phyloP scores from a whole-genome alignment of 441 rosid species.

The Aquilaria agallochum region DNA sequence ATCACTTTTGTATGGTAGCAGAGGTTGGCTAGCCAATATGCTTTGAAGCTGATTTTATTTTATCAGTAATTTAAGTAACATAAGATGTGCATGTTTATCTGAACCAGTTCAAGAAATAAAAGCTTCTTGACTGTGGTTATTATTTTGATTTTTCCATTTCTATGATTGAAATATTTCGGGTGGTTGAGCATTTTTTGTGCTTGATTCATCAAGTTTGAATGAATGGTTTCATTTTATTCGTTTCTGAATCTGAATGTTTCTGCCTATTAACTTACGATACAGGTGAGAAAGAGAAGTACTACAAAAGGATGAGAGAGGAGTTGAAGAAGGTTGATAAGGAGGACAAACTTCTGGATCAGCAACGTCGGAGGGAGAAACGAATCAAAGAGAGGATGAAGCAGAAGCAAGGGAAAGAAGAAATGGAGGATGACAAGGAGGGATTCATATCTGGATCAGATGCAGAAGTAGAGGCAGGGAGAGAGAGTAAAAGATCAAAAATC shows the following conservation, averaged over 20 bases:
- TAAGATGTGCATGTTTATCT: too few species aligned
- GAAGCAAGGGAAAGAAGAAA: slow-evolving; percentile 47
- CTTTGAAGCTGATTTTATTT: too few species aligned
- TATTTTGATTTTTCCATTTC: too few species aligned
- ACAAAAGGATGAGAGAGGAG: slow-evolving; percentile 67
- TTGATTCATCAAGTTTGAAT: too few species aligned
- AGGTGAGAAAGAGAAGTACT: slow-evolving; percentile 57
- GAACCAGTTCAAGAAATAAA: too few species aligned
- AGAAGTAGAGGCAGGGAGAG: slow-evolving; percentile 24
- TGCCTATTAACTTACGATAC: slow-evolving; percentile 12
- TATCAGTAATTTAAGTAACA: too few species aligned
- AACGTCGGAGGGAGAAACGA: slow-evolving; percentile 69
- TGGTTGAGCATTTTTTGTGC: too few species aligned
- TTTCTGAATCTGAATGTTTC: not conserved
- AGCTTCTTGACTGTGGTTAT: too few species aligned
- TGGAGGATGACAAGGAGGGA: slow-evolving; percentile 36
- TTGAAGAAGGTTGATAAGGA: slow-evolving; percentile 69
- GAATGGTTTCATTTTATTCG: too few species aligned
- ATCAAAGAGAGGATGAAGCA: slow-evolving; percentile 67
- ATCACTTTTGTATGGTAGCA: too few species aligned
- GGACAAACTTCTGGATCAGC: slow-evolving; percentile 71
- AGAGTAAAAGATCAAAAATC: slow-evolving; percentile 39
- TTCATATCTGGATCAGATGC: slow-evolving; percentile 38
- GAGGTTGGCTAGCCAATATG: too few species aligned
- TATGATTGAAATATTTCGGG: too few species aligned